Evolutionary conservation across 306 rosid genomes (phyloP).

Genomic region (Lathyrus aphaca): DNA sequence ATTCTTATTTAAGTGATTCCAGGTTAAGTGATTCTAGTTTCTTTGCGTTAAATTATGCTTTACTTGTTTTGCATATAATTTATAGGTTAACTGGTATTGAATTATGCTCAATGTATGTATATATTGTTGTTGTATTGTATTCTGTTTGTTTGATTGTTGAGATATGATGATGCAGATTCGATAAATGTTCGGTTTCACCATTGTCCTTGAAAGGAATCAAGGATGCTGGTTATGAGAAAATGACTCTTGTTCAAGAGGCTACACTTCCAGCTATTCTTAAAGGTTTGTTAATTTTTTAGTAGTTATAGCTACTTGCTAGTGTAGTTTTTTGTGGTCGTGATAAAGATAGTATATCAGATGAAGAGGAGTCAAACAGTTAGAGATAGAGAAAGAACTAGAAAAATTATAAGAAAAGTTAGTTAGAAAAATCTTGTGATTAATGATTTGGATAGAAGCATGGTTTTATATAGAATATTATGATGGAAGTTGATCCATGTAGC

Average conservation of each 20-base stretch:
- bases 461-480: no score
- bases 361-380: no score
- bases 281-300: constrained; percentile 52
- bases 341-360: no score
- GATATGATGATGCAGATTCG: constrained; percentile 64
- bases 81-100: not conserved
- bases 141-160: constrained; percentile 35
- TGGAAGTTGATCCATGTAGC: no score
- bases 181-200: constrained; percentile 73
- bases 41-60: not conserved
- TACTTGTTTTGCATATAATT: not conserved
- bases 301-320: constrained; percentile 5
- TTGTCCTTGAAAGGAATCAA: constrained; percentile 83
- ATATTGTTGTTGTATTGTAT: not conserved
- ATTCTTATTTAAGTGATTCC: constrained; percentile 75
- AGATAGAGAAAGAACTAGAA: no score
- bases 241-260: constrained; percentile 95
- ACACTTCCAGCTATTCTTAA: constrained; percentile 88
- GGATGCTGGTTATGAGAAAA: constrained; percentile 91
- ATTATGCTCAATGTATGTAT: not conserved
- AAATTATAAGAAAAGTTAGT: no score
- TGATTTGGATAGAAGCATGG: no score
- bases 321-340: constrained; percentile 7
- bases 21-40: constrained; percentile 50
- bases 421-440: no score